Conservation (phyloP, 148 eudicot species). For the Diospyros kaki region DNA sequence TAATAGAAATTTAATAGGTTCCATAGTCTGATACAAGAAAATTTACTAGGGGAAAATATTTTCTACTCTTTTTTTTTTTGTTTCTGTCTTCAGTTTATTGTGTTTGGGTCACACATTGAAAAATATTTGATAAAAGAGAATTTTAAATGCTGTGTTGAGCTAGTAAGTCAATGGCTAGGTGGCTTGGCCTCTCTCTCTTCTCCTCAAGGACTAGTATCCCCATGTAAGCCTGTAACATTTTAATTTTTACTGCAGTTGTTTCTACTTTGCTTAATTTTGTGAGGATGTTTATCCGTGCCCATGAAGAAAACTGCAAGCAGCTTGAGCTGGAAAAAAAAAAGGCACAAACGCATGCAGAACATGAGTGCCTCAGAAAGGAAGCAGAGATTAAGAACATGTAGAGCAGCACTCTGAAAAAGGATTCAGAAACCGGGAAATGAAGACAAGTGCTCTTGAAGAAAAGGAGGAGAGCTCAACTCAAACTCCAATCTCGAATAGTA, state of each 20-base stretch:
- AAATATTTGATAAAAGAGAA: too few species aligned
- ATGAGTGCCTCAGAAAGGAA: slow-evolving; percentile 38
- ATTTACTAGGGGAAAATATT: not conserved
- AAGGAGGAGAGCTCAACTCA: slow-evolving; percentile 9
- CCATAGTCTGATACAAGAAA: too few species aligned
- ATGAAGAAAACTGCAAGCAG: slow-evolving; percentile 77
- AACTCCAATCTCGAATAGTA: not conserved
- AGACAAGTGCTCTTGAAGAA: slow-evolving; percentile 9
- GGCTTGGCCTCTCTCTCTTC: too few species aligned
- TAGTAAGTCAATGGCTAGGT: too few species aligned
- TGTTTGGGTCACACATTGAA: too few species aligned
- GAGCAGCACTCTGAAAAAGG: slow-evolving; percentile 15
- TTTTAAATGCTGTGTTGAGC: not conserved
- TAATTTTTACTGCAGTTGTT: slow-evolving; percentile 48
- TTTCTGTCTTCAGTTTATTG: too few species aligned
- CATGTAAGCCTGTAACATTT: not conserved
- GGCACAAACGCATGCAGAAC: slow-evolving; percentile 70
- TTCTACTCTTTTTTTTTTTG: not conserved
- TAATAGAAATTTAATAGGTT: not conserved
- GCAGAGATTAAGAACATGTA: slow-evolving; percentile 16
- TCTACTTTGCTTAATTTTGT: slow-evolving; percentile 75
- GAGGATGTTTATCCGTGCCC: slow-evolving; percentile 68
- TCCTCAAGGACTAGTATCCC: too few species aligned
- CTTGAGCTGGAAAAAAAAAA: slow-evolving; percentile 74
- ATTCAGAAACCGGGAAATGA: slow-evolving; percentile 11